Percentiles rank a stretch among this genome's conserved stretches.
Evolutionary conservation across 305 asterid genomes (phyloP).

Genomic region (Rubia peregrina): DNA sequence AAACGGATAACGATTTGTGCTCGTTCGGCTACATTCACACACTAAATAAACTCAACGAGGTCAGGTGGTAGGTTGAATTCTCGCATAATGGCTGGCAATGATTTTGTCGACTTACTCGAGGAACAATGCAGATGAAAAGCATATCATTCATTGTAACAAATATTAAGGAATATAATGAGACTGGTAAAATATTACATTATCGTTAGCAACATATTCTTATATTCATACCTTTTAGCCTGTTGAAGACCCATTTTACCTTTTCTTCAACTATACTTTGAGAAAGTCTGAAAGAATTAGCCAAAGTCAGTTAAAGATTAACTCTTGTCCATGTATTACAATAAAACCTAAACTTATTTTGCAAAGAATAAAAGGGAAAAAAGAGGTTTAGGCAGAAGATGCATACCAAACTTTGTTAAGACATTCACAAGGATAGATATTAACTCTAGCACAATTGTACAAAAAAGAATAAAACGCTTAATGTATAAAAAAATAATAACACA

Average conservation of each 20-base stretch:
- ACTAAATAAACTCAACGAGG: conserved; percentile 25
- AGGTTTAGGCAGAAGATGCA: no score
- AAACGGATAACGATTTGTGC: no score
- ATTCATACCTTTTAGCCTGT: conserved; percentile 79
- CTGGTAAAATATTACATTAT: background rate
- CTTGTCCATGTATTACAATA: background rate
- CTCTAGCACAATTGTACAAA: no score
- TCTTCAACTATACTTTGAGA: conserved; percentile 62
- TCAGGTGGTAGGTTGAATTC: conserved; percentile 80
- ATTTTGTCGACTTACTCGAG: conserved; percentile 60
- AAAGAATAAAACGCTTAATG: no score
- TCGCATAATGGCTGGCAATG: conserved; percentile 62
- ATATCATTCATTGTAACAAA: background rate
- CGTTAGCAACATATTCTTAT: background rate
- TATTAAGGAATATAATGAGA: no score
- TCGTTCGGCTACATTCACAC: no score
- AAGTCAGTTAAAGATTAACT: background rate
- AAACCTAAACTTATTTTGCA: no score
- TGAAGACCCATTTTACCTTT: conserved; percentile 92
- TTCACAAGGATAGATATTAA: no score
- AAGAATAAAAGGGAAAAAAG: no score
- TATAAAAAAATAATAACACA: no score
- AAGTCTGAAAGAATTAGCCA: conserved; percentile 39
- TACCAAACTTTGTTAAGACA: no score
- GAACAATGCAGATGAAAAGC: background rate